Evolutionary conservation across 805 yeast species (phyloP).

Genomic region (Wickerhamiella kurtzmanii): DNA sequence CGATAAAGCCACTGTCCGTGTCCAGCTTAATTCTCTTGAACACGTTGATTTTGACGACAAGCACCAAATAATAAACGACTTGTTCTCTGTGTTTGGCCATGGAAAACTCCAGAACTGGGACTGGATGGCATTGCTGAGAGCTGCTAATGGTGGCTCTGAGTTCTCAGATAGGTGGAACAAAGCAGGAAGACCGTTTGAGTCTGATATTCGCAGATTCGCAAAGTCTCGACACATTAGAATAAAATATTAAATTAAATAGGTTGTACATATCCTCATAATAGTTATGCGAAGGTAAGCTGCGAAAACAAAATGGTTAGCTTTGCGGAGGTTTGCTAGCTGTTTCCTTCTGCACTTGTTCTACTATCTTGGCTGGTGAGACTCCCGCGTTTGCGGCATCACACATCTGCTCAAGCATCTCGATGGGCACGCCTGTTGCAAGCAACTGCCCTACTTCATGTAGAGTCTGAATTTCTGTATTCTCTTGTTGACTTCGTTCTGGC

Average conservation of each 20-base stretch:
- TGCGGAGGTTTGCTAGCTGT: not conserved
- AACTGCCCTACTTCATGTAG: not conserved
- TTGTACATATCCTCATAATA: too few relatives aligned
- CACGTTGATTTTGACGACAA: conserved; percentile 4
- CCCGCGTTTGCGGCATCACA: not conserved
- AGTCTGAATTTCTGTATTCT: not conserved
- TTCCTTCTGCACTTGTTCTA: not conserved
- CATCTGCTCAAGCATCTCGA: not conserved
- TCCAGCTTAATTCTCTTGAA: conserved; percentile 16
- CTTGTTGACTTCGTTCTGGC: too few relatives aligned
- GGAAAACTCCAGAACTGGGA: conserved; percentile 11
- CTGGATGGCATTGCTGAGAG: conserved; percentile 19
- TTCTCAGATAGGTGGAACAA: conserved; percentile 10
- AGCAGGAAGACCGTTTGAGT: conserved; percentile 11
- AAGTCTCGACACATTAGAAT: not conserved
- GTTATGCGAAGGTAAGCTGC: too few relatives aligned
- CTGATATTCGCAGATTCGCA: conserved; percentile 7
- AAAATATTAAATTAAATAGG: too few relatives aligned
- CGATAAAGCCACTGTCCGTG: conserved; percentile 14
- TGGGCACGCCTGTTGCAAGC: not conserved
- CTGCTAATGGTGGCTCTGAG: conserved; percentile 7
- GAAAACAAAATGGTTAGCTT: too few relatives aligned
- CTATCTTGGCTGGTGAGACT: not conserved
- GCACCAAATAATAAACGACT: conserved; percentile 1
- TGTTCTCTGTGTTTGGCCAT: conserved; percentile 10